Evolutionary conservation across 345 rosid genomes (phyloP).

Genomic region (Anastatica hierochuntica): DNA sequence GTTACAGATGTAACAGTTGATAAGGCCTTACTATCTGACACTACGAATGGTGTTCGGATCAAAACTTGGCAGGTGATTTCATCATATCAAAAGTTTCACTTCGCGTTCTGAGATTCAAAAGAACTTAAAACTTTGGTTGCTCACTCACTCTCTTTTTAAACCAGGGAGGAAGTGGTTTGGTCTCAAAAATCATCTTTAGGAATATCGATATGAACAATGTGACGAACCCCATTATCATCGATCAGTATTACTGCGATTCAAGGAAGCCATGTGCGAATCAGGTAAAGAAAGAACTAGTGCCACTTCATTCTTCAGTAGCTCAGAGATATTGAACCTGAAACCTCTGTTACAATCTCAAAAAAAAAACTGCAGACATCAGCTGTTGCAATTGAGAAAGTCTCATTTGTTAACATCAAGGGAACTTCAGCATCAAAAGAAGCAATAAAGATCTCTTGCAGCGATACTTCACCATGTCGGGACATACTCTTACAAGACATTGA

Average conservation of each 20-base stretch:
- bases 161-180: slow-evolving; percentile 84
- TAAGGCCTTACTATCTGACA: slow-evolving; percentile 52
- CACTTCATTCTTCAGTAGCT: no score
- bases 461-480: slow-evolving; percentile 45
- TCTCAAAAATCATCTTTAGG: slow-evolving; percentile 44
- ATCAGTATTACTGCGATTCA: slow-evolving; percentile 87
- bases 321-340: not conserved
- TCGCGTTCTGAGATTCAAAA: not conserved
- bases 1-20: slow-evolving; percentile 51
- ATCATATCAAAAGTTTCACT: not conserved
- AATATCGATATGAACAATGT: slow-evolving; percentile 67
- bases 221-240: slow-evolving; percentile 70
- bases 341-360: slow-evolving; percentile 4
- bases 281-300: no score
- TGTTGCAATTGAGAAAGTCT: slow-evolving; percentile 53
- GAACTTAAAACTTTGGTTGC: not conserved
- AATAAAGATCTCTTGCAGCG: slow-evolving; percentile 65
- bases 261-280: slow-evolving; percentile 61
- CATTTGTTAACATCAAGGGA: slow-evolving; percentile 47
- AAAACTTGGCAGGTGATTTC: slow-evolving; percentile 88
- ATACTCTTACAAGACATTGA: slow-evolving; percentile 56
- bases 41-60: slow-evolving; percentile 76
- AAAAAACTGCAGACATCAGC: slow-evolving; percentile 58
- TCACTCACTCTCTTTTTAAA: not conserved
- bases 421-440: slow-evolving; percentile 77